phyloP scores from a whole-genome alignment of 805 yeast species.

The Metschnikowia sp. region DNA sequence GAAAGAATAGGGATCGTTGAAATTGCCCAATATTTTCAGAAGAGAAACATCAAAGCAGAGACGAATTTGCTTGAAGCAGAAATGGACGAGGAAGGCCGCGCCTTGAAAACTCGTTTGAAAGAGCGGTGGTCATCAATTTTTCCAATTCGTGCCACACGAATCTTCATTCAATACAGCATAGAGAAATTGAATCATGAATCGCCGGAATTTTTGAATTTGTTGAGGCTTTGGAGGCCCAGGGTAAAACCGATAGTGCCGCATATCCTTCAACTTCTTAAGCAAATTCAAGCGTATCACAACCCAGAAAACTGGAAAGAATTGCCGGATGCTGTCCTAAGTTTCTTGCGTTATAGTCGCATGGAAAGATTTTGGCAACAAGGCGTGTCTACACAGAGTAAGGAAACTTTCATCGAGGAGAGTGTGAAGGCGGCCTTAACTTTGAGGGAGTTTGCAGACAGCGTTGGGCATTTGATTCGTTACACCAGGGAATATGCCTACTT shows the following conservation, averaged over 20 bases:
- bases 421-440: conserved; percentile 91
- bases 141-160: conserved; percentile 93
- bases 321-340: conserved; percentile 86
- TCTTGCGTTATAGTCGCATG: conserved; percentile 83
- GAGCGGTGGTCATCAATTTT: conserved; percentile 92
- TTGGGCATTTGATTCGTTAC: conserved; percentile 92
- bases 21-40: conserved; percentile 86
- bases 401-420: conserved; percentile 89
- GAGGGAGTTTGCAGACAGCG: conserved; percentile 95
- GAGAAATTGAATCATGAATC: conserved; percentile 83
- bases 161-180: conserved; percentile 91
- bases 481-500: conserved; percentile 94
- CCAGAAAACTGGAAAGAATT: conserved; percentile 87
- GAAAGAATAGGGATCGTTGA: conserved; percentile 92
- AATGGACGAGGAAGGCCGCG: conserved; percentile 87
- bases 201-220: conserved; percentile 64
- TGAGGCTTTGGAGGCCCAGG: conserved; percentile 88
- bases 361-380: conserved; percentile 99
- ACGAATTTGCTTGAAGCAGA: conserved; percentile 72
- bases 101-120: conserved; percentile 70
- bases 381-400: conserved; percentile 88
- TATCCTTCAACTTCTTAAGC: conserved; percentile 79
- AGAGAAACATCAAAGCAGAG: conserved; percentile 72
- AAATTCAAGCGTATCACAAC: conserved; percentile 91
- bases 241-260: conserved; percentile 90